Conservation (phyloP, 2,329 filamentous ascomycete species). For the Paracorniculantispora psalliotae region DNA sequence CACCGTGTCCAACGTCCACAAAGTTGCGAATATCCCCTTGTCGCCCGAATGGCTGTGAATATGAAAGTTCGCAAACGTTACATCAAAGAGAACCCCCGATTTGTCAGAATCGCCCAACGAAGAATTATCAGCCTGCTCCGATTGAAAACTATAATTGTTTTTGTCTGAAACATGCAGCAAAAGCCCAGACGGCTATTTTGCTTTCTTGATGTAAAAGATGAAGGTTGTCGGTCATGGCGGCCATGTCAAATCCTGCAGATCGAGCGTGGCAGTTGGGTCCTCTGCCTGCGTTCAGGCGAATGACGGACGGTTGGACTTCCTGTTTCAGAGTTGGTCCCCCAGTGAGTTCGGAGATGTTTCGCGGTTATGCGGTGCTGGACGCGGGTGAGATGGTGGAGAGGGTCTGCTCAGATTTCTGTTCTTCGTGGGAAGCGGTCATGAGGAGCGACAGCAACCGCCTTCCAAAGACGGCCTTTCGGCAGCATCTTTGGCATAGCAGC, state of each 20-base stretch:
- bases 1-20: too few relatives aligned
- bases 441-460: not conserved
- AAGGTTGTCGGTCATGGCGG: constrained; percentile 33
- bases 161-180: constrained; percentile 23
- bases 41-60: too few relatives aligned
- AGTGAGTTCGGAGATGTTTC: not conserved
- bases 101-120: not conserved
- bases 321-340: not conserved
- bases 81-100: not conserved
- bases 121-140: constrained; percentile 38
- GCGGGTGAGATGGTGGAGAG: constrained; percentile 7
- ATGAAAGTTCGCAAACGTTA: not conserved
- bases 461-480: not conserved
- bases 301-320: not conserved
- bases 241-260: constrained; percentile 16
- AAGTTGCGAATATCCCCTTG: too few relatives aligned
- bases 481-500: not conserved
- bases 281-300: not conserved
- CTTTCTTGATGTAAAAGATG: constrained; percentile 8
- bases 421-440: constrained; percentile 25
- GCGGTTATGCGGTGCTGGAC: constrained; percentile 1
- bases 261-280: not conserved
- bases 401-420: constrained; percentile 48
- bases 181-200: constrained; percentile 17
- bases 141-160: constrained; percentile 47